A percentile compares a stretch with the other conserved stretches of the same genome.
phyloP scores from a whole-genome alignment of 495 filamentous ascomycete species.

The Penicillium maclennaniae region DNA sequence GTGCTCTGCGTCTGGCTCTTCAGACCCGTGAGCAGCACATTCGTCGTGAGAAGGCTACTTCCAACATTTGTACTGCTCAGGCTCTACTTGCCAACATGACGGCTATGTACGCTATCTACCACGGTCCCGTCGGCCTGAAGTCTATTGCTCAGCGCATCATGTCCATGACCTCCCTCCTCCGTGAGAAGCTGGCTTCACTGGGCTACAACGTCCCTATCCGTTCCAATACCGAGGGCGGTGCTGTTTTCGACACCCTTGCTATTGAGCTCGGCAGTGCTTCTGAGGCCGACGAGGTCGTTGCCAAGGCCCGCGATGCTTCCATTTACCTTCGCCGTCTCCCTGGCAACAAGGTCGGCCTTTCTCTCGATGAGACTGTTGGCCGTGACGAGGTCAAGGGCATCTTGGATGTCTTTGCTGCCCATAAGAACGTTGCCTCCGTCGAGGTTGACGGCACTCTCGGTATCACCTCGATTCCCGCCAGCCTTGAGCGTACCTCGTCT shows the following conservation, averaged over 20 bases:
- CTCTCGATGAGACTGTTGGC: constrained; percentile 69
- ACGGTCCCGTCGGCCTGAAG: constrained; percentile 82
- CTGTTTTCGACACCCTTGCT: constrained; percentile 77
- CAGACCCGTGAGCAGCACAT: constrained; percentile 98
- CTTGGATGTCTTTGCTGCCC: constrained; percentile 52
- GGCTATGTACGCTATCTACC: constrained; percentile 96
- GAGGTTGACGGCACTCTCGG: constrained; percentile 44
- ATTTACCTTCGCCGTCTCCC: constrained; percentile 66
- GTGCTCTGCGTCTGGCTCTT: constrained; percentile 81
- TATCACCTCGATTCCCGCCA: constrained; percentile 50
- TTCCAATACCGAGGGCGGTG: constrained; percentile 51
- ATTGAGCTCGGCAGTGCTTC: constrained; percentile 48
- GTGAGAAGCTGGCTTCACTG: constrained; percentile 59
- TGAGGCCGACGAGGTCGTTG: constrained; percentile 49
- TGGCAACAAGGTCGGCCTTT: constrained; percentile 58
- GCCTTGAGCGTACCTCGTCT: constrained; percentile 64
- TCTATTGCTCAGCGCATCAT: constrained; percentile 77
- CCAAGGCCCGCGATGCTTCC: constrained; percentile 44
- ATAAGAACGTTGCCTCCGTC: constrained; percentile 31
- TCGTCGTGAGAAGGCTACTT: constrained; percentile 94
- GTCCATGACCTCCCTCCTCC: constrained; percentile 65
- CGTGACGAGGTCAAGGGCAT: constrained; percentile 58
- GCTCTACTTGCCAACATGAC: constrained; percentile 96
- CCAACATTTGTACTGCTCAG: constrained; percentile 98
- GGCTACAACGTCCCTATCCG: constrained; percentile 61